Conservation (phyloP, 441 rosid genomes). For the Gossypium davidsonii region DNA sequence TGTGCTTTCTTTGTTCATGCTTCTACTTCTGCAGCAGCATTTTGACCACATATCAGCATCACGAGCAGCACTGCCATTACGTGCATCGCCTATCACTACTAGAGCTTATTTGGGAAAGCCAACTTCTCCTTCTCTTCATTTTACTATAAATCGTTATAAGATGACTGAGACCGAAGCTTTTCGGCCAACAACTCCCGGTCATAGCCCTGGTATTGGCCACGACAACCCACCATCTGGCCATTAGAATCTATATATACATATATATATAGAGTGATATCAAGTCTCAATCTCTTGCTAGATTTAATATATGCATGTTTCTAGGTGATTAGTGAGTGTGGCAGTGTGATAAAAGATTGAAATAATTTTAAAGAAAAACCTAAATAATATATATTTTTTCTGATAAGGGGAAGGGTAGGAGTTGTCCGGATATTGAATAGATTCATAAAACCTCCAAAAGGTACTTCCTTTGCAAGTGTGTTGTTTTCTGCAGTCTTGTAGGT, state of each 20-base stretch:
- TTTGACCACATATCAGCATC: slow-evolving; percentile 23
- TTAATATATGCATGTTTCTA: too few species aligned
- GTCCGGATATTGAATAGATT: too few species aligned
- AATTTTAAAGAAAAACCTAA: too few species aligned
- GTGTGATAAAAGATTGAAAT: background rate
- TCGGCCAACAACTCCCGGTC: slow-evolving; percentile 48
- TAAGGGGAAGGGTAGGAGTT: too few species aligned
- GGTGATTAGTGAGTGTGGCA: background rate
- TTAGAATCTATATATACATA: background rate
- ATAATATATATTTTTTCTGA: too few species aligned
- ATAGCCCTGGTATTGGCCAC: slow-evolving; percentile 53
- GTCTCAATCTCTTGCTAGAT: background rate
- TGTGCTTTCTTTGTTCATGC: slow-evolving; percentile 2
- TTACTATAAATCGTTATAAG: slow-evolving; percentile 27
- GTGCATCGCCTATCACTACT: slow-evolving; percentile 11
- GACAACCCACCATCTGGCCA: slow-evolving; percentile 21
- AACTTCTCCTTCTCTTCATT: slow-evolving; percentile 18
- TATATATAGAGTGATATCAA: background rate
- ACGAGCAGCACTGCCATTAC: slow-evolving; percentile 16
- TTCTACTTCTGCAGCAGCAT: slow-evolving; percentile 21
- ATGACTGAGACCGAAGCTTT: slow-evolving; percentile 22
- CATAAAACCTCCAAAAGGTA: too few species aligned
- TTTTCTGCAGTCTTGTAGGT: too few species aligned
- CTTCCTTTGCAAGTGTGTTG: too few species aligned
- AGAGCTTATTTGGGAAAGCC: slow-evolving; percentile 3